A percentile compares a stretch with the other conserved stretches of the same genome.
Evolutionary conservation across 1,284 basidiomycete species (phyloP).

Genomic region (Tilletiopsis washingtonensis): DNA sequence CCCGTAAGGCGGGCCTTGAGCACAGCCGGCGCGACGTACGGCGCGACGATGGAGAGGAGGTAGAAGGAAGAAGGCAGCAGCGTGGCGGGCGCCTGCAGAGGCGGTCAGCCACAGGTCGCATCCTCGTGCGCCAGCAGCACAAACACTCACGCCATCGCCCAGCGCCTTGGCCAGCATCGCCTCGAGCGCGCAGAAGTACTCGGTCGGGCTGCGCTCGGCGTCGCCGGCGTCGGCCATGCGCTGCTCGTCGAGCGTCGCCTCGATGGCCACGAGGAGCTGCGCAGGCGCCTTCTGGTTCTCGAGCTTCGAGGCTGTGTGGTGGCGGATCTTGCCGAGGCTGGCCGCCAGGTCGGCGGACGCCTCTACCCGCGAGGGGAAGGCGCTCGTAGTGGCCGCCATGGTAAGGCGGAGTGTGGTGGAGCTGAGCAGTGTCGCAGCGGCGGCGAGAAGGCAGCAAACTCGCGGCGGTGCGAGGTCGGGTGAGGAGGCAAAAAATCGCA

Average conservation of each 20-base stretch:
- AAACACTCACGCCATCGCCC: slow-evolving; percentile 1
- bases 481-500: too few relatives aligned
- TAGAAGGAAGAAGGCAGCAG: slow-evolving; percentile 35
- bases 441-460: too few relatives aligned
- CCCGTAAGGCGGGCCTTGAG: slow-evolving; percentile 29
- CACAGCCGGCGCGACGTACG: slow-evolving; percentile 29
- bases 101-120: not conserved
- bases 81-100: not conserved
- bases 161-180: slow-evolving; percentile 28
- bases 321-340: slow-evolving; percentile 66
- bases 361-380: not conserved
- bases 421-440: too few relatives aligned
- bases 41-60: slow-evolving; percentile 37
- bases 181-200: slow-evolving; percentile 42
- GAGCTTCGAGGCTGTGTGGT: slow-evolving; percentile 71
- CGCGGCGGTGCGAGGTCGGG: too few relatives aligned
- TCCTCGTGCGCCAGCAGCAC: not conserved
- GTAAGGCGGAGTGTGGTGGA: too few relatives aligned
- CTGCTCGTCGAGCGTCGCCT: slow-evolving; percentile 76
- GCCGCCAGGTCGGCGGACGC: slow-evolving; percentile 3
- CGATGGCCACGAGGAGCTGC: slow-evolving; percentile 76
- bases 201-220: slow-evolving; percentile 54
- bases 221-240: slow-evolving; percentile 52
- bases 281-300: slow-evolving; percentile 86
- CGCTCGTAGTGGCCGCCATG: too few relatives aligned